These are phyloP conservation scores for Cutaneotrichosporon cutaneum DNA, from an alignment of 1,284 basidiomycete genomes.

Conservation along the genomic window DNA sequence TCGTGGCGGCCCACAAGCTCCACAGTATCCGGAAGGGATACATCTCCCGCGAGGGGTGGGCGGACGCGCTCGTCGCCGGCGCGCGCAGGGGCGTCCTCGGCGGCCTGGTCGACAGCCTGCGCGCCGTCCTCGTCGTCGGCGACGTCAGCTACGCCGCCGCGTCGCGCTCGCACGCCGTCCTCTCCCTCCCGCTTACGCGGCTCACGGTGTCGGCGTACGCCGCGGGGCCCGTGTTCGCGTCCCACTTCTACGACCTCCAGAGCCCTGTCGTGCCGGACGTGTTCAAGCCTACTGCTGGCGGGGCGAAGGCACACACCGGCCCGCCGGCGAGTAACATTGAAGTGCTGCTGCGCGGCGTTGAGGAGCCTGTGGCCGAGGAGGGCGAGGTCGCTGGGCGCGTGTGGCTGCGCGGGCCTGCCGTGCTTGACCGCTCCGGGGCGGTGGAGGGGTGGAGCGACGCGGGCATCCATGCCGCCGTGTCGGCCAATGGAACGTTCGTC, in stretches of 20 bases:
- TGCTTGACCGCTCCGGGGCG: conserved; percentile 22
- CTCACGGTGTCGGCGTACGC: conserved; percentile 33
- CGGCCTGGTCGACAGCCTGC: conserved; percentile 26
- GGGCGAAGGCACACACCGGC: conserved; percentile 36
- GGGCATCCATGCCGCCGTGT: conserved; percentile 33
- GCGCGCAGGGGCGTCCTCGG: conserved; percentile 36
- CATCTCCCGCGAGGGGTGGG: conserved; percentile 32
- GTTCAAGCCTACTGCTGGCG: conserved; percentile 19
- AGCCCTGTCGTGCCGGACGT: conserved; percentile 28
- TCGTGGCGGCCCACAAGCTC: conserved; percentile 42
- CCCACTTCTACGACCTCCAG: conserved; percentile 49
- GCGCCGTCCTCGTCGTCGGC: conserved; percentile 7
- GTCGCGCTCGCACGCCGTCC: conserved; percentile 38
- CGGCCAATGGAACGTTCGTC: conserved; percentile 46
- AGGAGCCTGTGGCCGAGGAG: conserved; percentile 19
- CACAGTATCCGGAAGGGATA: conserved; percentile 37
- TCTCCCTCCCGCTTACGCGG: conserved; percentile 44
- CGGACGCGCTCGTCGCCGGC: conserved; percentile 37
- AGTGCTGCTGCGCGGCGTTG: conserved; percentile 36
- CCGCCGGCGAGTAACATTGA: conserved; percentile 49
- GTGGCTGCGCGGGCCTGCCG: conserved; percentile 38
- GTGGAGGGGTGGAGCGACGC: conserved; percentile 40
- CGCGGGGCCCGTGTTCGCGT: conserved; percentile 41
- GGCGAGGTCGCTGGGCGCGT: conserved; percentile 29
- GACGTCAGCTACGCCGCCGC: conserved; percentile 30